Percentiles rank a stretch among this genome's conserved stretches.
These are phyloP conservation scores for Termitomyces sp. DNA, from an alignment of 768 basidiomycete genomes.

Conservation along the genomic window DNA sequence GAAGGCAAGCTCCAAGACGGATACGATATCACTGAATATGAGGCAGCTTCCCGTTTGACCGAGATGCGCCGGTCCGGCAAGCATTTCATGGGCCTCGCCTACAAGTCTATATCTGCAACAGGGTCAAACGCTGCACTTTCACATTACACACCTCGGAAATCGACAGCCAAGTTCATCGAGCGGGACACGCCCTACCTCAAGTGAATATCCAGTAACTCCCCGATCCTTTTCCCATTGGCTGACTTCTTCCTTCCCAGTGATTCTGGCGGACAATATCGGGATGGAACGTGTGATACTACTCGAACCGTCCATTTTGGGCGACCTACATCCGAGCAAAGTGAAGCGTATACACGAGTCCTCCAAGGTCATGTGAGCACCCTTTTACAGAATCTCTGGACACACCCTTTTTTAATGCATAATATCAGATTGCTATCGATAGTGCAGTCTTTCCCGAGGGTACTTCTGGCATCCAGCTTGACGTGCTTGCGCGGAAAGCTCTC, in stretches of 20 bases:
- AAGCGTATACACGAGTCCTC: slow-evolving; percentile 91
- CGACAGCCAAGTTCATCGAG: slow-evolving; percentile 68
- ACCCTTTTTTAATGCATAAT: too few relatives aligned
- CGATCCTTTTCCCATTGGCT: neutral
- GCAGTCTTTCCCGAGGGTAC: slow-evolving; percentile 91
- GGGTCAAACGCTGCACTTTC: slow-evolving; percentile 93
- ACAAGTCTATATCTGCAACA: slow-evolving; percentile 85
- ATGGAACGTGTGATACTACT: slow-evolving; percentile 87
- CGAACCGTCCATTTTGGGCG: slow-evolving; percentile 84
- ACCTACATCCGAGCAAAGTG: slow-evolving; percentile 80
- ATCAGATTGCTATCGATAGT: slow-evolving; percentile 84
- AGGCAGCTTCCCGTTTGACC: slow-evolving; percentile 81
- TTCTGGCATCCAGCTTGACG: slow-evolving; percentile 78
- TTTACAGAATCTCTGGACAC: slow-evolving; percentile 14
- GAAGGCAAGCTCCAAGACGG: slow-evolving; percentile 74
- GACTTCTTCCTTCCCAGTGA: slow-evolving; percentile 48
- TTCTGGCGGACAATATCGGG: slow-evolving; percentile 85
- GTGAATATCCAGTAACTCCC: slow-evolving; percentile 39
- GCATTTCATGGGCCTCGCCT: slow-evolving; percentile 81
- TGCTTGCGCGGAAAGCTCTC: slow-evolving; percentile 82
- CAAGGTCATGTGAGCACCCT: slow-evolving; percentile 84
- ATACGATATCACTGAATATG: slow-evolving; percentile 87
- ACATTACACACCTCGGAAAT: slow-evolving; percentile 82
- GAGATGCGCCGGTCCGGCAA: slow-evolving; percentile 70
- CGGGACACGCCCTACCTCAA: slow-evolving; percentile 84